Evolutionary conservation across 2,329 filamentous ascomycete genomes (phyloP).

Genomic region (Pseudogymnoascus verrucosus): DNA sequence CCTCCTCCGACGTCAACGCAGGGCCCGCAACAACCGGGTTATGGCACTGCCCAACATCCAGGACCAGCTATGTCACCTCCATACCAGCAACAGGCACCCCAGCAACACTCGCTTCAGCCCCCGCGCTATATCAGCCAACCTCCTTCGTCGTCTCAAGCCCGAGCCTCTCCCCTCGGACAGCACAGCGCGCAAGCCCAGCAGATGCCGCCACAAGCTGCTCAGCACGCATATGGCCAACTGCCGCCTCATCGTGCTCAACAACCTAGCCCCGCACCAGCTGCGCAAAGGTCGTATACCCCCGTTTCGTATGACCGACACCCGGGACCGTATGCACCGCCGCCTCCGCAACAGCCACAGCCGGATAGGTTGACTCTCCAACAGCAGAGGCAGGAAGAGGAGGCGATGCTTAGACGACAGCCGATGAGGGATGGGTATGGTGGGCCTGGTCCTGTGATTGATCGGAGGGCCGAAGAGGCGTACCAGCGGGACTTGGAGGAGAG

Average conservation of each 20-base stretch:
- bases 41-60: neutral
- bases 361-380: neutral
- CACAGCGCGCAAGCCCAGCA: neutral
- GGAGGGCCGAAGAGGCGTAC: neutral
- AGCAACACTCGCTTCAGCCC: neutral
- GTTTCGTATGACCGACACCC: neutral
- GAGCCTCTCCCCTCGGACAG: neutral
- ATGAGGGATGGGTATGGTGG: constrained; percentile 5
- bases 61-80: neutral
- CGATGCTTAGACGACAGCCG: neutral
- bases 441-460: neutral
- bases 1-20: neutral
- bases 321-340: neutral
- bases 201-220: neutral
- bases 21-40: neutral
- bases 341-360: neutral
- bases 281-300: neutral
- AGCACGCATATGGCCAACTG: neutral
- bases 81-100: neutral
- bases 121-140: neutral
- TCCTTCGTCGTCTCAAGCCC: neutral
- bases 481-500: neutral
- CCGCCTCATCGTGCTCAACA: neutral
- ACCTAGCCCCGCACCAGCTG: neutral
- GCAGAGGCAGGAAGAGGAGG: neutral